These are phyloP conservation scores for Globisporangium parvum DNA, from an alignment of 352 stramenopile genomes.

Conservation along the genomic window DNA sequence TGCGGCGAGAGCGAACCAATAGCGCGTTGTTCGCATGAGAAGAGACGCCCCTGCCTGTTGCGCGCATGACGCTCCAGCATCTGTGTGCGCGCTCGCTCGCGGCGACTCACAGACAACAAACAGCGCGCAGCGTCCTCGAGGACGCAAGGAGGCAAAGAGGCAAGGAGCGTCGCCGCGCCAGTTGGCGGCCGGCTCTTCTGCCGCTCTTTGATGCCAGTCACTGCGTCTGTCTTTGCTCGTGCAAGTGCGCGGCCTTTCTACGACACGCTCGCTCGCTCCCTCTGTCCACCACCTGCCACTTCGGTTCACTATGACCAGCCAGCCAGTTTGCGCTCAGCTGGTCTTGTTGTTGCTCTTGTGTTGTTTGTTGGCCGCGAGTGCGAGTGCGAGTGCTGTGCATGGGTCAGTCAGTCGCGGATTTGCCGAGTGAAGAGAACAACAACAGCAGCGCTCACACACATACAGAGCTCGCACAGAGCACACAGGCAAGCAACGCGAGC, in stretches of 20 bases:
- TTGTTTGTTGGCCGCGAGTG: constrained; percentile 1
- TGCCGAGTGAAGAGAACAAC: constrained; percentile 14
- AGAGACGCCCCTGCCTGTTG: too few relatives aligned
- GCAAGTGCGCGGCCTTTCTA: background rate
- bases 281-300: too few relatives aligned
- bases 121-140: too few relatives aligned
- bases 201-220: background rate
- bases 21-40: too few relatives aligned
- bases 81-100: too few relatives aligned
- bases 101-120: background rate
- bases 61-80: too few relatives aligned
- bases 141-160: background rate
- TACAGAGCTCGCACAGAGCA: too few relatives aligned
- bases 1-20: too few relatives aligned
- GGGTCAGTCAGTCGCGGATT: constrained; percentile 37
- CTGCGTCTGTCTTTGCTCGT: background rate
- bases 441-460: background rate
- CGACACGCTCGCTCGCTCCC: background rate
- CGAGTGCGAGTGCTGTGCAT: too few relatives aligned
- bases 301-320: background rate
- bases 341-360: background rate
- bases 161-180: background rate
- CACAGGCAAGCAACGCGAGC: background rate
- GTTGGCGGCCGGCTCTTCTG: background rate
- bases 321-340: too few relatives aligned